A percentile compares a stretch with the other conserved stretches of the same genome.
Evolutionary conservation across 495 filamentous ascomycete species (phyloP).

Genomic region (Sordaria brevicollis): DNA sequence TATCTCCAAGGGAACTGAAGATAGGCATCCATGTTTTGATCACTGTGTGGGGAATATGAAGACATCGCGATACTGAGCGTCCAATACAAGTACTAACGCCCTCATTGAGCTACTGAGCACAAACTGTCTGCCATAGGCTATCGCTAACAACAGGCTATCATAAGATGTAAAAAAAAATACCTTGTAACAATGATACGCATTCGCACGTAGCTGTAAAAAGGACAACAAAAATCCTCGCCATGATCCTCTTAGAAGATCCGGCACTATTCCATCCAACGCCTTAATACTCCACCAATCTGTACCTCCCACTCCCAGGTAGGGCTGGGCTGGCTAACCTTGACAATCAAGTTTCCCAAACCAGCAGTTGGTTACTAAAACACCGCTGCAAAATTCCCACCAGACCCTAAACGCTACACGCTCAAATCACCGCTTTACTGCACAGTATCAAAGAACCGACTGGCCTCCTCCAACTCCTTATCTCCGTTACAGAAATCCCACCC

Average conservation of each 20-base stretch:
- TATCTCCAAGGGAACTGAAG: too few species aligned
- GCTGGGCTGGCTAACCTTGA: neutral
- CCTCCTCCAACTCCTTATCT: constrained; percentile 75
- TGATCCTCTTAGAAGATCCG: neutral
- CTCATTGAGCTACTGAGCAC: neutral
- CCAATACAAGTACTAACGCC: neutral
- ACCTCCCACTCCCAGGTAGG: too few species aligned
- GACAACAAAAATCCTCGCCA: neutral
- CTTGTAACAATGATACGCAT: neutral
- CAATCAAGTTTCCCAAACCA: neutral
- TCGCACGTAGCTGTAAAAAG: too few species aligned
- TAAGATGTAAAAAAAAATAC: neutral
- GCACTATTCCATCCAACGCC: neutral
- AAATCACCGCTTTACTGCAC: constrained; percentile 37
- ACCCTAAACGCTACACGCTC: neutral
- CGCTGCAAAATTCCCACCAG: too few species aligned
- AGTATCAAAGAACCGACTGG: constrained; percentile 62
- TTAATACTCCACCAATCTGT: neutral
- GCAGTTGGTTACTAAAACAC: neutral
- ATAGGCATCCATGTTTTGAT: too few species aligned
- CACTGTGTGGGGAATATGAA: neutral
- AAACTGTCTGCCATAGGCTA: neutral
- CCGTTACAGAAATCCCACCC: constrained; percentile 96
- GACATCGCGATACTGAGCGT: neutral
- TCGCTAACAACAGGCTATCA: neutral